Evolutionary conservation across 306 rosid genomes (phyloP), one percentile per base, ranked within the genome.

Genomic region (Inga oerstediana): DNA sequence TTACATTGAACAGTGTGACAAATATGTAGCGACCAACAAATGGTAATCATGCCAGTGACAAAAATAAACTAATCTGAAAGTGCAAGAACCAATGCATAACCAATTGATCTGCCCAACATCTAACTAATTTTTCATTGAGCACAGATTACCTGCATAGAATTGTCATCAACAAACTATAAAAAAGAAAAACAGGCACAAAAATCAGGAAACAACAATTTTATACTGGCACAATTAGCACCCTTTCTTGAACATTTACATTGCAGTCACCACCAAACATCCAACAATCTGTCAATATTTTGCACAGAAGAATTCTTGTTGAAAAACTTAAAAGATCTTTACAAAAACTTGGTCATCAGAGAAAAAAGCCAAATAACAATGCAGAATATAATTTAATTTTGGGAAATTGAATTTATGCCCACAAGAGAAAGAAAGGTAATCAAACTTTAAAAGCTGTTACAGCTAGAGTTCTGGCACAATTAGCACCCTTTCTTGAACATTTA

Each of bases 31-130:
- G 10, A 80, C 34, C 54, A 61, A 77, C 27, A 56, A 67, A 56
- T 34, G 7, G 69, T 46, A 76, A 44, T 48, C 62, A 68, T 5
- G 64, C 68, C 67, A 77, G 14, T 46, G 71, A 56, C 78, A 46
- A 67, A 66, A 58, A 59, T 39, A 82, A 74, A 39, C 70, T 49
- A 45, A 64, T 19, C 13, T 37, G 72, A 41, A 59, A 15, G 58
- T 49, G 44, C 56, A 72, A 68, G 52, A 15, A 8, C 20, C 58
- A 62, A 56, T 20, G 39, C 19, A 65, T 70, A 64, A 72, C 17
- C 74, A 62, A 10, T 81, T 70, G 22, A 43, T 61, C 66, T 22
- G 34, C 15, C 66, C 34, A 51, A 7, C 4, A 62, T 56, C 80
- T 45, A 62, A 69, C 44, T 27, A 39, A 35, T 37, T 34, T 22